Conservation (phyloP, 371 early-diverging fungal species). For the Cokeromyces recurvatus region DNA sequence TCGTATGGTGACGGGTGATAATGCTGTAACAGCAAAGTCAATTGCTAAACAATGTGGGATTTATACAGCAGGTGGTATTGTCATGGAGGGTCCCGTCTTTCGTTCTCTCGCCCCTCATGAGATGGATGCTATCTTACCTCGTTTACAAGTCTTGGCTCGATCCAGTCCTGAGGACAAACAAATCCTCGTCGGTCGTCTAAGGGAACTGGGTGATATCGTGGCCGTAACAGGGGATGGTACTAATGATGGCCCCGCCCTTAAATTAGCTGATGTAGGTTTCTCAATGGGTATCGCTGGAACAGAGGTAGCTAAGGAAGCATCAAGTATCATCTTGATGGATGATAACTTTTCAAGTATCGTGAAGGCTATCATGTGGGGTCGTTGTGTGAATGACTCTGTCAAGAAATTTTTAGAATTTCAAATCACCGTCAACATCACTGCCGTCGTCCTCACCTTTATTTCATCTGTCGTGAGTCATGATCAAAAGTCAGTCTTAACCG, state of each 20-base stretch:
- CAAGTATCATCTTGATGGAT: slow-evolving; percentile 69
- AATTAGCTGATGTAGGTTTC: slow-evolving; percentile 73
- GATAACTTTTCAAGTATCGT: slow-evolving; percentile 74
- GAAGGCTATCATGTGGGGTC: slow-evolving; percentile 71
- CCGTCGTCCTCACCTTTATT: slow-evolving; percentile 58
- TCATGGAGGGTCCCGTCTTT: slow-evolving; percentile 67
- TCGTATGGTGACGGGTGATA: slow-evolving; percentile 83
- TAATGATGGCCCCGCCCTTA: slow-evolving; percentile 70
- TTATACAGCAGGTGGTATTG: slow-evolving; percentile 51
- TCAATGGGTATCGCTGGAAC: slow-evolving; percentile 77
- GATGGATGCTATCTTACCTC: slow-evolving; percentile 55
- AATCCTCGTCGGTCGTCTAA: slow-evolving; percentile 57
- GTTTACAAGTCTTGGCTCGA: slow-evolving; percentile 65
- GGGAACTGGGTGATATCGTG: slow-evolving; percentile 61
- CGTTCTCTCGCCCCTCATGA: slow-evolving; percentile 49
- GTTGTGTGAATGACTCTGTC: slow-evolving; percentile 69
- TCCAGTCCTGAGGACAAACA: slow-evolving; percentile 70
- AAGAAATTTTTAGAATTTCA: slow-evolving; percentile 77
- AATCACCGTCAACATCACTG: slow-evolving; percentile 67
- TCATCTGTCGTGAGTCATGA: slow-evolving; percentile 41
- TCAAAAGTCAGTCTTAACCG: slow-evolving; percentile 50
- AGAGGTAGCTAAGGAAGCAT: slow-evolving; percentile 75
- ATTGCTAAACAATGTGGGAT: slow-evolving; percentile 70
- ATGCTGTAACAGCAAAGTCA: slow-evolving; percentile 60
- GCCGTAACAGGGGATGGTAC: slow-evolving; percentile 81